phyloP scores from a whole-genome alignment of 192 early-diverging fungal genomes.

The Rhizophagus prolifer region DNA sequence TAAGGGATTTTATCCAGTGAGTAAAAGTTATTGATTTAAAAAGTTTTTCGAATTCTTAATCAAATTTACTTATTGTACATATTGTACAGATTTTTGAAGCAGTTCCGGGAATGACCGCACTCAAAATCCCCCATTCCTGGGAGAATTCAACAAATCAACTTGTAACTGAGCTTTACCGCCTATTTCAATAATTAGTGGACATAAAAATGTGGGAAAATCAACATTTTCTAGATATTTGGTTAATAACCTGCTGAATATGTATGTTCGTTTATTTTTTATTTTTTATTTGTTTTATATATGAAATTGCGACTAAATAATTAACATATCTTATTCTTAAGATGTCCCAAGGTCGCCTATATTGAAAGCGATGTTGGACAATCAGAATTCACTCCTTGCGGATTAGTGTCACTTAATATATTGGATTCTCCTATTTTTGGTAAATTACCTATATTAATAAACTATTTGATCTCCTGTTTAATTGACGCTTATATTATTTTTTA shows the following conservation, averaged over 20 bases:
- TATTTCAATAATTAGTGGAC: slow-evolving; percentile 70
- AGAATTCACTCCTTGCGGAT: slow-evolving; percentile 81
- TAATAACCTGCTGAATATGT: slow-evolving; percentile 76
- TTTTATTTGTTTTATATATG: neutral
- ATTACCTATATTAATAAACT: neutral
- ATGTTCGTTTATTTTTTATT: slow-evolving; percentile 26
- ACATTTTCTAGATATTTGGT: slow-evolving; percentile 75
- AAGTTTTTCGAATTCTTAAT: neutral
- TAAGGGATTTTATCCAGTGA: slow-evolving; percentile 53
- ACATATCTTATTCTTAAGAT: slow-evolving; percentile 39
- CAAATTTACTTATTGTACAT: slow-evolving; percentile 12
- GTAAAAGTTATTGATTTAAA: neutral
- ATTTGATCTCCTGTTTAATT: neutral
- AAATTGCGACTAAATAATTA: slow-evolving; percentile 24
- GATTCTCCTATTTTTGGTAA: slow-evolving; percentile 59
- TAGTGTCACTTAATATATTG: slow-evolving; percentile 77
- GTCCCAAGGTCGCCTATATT: slow-evolving; percentile 73
- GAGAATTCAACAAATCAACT: slow-evolving; percentile 20
- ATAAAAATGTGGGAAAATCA: slow-evolving; percentile 87
- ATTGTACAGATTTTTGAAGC: slow-evolving; percentile 29
- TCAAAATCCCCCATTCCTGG: slow-evolving; percentile 49
- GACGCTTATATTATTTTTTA: neutral
- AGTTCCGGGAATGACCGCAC: slow-evolving; percentile 14
- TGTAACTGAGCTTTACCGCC: slow-evolving; percentile 34
- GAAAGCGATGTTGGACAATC: slow-evolving; percentile 94